phyloP scores from a whole-genome alignment of 225 moss, liverwort and hornwort genomes.

The Neckera pumila region DNA sequence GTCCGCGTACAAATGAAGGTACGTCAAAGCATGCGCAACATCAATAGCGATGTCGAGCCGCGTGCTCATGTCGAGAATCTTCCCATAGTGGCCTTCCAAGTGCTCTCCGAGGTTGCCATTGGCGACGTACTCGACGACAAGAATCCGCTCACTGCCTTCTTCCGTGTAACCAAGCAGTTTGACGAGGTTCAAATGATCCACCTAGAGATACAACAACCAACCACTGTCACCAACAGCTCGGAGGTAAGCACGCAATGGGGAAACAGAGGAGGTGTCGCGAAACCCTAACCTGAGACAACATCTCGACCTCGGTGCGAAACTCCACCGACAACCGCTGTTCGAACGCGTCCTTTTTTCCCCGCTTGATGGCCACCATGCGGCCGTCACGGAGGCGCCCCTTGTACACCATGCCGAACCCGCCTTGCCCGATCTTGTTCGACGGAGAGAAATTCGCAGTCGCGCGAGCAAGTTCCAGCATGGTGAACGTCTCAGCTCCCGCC shows the following conservation, averaged over 20 bases:
- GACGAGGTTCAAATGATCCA: constrained; percentile 73
- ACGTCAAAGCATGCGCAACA: constrained; percentile 79
- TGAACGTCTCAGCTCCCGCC: constrained; percentile 31
- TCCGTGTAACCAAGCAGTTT: constrained; percentile 72
- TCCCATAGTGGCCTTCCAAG: constrained; percentile 48
- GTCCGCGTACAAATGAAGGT: constrained; percentile 81
- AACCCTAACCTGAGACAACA: constrained; percentile 67
- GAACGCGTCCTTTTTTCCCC: constrained; percentile 61
- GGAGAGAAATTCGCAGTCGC: constrained; percentile 47
- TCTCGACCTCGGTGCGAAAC: constrained; percentile 70
- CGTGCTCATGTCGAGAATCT: constrained; percentile 50
- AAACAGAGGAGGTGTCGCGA: background rate
- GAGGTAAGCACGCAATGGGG: background rate
- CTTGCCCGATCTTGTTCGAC: constrained; percentile 59
- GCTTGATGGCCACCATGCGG: constrained; percentile 53
- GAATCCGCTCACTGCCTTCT: constrained; percentile 60
- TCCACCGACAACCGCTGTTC: constrained; percentile 60
- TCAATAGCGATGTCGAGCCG: constrained; percentile 68
- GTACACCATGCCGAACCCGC: constrained; percentile 60
- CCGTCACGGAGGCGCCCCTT: constrained; percentile 51
- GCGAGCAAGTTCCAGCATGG: constrained; percentile 37
- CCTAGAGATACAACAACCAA: constrained; percentile 24
- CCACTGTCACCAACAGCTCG: background rate
- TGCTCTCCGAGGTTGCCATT: constrained; percentile 86
- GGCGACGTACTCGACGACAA: constrained; percentile 65